Percentiles rank a stretch among this genome's conserved stretches.
Conservation (phyloP, 371 early-diverging fungal species). For the Mucor lusitanicus region DNA sequence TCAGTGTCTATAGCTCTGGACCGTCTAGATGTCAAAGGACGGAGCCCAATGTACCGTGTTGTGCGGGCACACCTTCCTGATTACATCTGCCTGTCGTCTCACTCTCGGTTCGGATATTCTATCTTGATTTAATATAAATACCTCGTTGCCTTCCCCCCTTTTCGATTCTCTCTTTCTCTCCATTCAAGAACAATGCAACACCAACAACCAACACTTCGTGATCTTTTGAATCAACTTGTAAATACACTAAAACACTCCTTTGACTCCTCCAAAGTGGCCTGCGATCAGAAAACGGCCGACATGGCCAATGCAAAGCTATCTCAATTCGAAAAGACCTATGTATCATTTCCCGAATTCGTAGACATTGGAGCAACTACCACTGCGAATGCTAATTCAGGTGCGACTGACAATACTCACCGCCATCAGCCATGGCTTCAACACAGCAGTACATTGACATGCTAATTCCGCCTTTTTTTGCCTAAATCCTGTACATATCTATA, state of each 20-base stretch:
- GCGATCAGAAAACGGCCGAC: background rate
- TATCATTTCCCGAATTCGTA: constrained; percentile 28
- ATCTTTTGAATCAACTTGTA: constrained; percentile 15
- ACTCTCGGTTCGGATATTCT: background rate
- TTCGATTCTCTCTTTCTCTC: background rate
- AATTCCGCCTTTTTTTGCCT: background rate
- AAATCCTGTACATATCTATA: background rate
- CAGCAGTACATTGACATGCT: background rate
- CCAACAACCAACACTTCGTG: constrained; percentile 4
- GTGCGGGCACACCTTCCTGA: background rate
- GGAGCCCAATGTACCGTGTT: background rate
- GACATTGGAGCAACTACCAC: constrained; percentile 5
- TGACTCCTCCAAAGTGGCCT: constrained; percentile 1
- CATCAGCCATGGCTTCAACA: background rate
- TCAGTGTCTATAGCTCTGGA: background rate
- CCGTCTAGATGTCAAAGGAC: background rate
- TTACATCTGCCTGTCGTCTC: background rate
- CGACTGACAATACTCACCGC: background rate
- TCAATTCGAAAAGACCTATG: constrained; percentile 26
- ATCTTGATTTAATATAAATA: background rate
- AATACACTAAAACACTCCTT: constrained; percentile 7
- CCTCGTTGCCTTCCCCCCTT: background rate
- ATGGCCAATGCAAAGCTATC: constrained; percentile 17
- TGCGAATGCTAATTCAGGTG: background rate
- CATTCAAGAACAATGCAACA: constrained; percentile 1